phyloP scores from a whole-genome alignment of 371 early-diverging fungal genomes.

The Rhizopus delemar region DNA sequence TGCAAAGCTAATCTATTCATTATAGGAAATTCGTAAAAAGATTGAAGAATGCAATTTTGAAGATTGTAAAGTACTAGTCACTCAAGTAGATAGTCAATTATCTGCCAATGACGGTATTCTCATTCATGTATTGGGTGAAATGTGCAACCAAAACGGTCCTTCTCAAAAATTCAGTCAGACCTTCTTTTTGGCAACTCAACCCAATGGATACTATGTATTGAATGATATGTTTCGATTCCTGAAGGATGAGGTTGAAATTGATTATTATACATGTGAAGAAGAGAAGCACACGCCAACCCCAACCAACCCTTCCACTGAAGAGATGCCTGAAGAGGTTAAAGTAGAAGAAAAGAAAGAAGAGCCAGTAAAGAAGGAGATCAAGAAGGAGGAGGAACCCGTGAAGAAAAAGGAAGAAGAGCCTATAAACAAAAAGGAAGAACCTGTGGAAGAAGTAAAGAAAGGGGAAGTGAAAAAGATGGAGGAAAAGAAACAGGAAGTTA shows the following conservation, averaged over 20 bases:
- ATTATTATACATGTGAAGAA: conserved; percentile 46
- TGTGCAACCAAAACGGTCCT: conserved; percentile 79
- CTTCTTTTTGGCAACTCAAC: conserved; percentile 90
- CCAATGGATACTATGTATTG: conserved; percentile 87
- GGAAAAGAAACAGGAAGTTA: not conserved
- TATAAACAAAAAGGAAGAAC: not conserved
- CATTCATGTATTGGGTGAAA: conserved; percentile 91
- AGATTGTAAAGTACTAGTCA: conserved; percentile 84
- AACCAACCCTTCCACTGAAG: no score
- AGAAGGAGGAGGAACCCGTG: not conserved
- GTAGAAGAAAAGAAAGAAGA: conserved; percentile 3
- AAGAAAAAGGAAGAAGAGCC: not conserved
- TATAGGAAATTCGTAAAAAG: conserved; percentile 76
- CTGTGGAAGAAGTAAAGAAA: not conserved
- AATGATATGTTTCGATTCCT: conserved; percentile 96
- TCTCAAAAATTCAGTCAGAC: conserved; percentile 91
- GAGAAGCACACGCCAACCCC: not conserved
- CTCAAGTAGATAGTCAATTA: conserved; percentile 85
- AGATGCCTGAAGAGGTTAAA: no score
- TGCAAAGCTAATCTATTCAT: no score
- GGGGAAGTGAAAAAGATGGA: not conserved
- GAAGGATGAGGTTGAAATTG: conserved; percentile 72
- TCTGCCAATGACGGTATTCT: conserved; percentile 81
- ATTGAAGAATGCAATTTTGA: conserved; percentile 73
- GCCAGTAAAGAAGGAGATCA: conserved; percentile 1